These are phyloP conservation scores for Aspergillus sclerotialis DNA, from an alignment of 2,329 filamentous ascomycete genomes.

Conservation along the genomic window DNA sequence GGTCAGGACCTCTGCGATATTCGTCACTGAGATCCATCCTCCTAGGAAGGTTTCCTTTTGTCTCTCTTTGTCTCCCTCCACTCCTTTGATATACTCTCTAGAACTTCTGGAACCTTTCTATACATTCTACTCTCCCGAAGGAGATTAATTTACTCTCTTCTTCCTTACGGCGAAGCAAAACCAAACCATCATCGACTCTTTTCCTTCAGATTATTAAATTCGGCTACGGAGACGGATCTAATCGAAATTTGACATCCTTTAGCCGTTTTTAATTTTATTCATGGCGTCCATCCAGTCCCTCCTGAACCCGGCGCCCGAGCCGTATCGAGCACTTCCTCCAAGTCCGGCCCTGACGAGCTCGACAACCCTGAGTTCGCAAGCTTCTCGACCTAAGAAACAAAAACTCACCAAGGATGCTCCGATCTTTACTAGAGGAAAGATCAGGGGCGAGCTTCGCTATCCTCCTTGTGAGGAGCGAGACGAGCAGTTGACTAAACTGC, in stretches of 20 bases:
- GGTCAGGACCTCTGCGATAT: conserved; percentile 2
- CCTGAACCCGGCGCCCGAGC: conserved; percentile 54
- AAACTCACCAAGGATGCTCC: conserved; percentile 61
- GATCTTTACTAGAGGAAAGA: conserved; percentile 54
- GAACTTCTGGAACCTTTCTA: conserved; percentile 22
- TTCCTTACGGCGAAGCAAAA: no score
- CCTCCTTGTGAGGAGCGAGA: conserved; percentile 64
- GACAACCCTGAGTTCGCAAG: conserved; percentile 25
- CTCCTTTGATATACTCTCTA: conserved; percentile 8
- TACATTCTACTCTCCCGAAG: conserved; percentile 8
- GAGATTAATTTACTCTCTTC: conserved; percentile 6
- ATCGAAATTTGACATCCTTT: conserved; percentile 4
- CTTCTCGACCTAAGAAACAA: conserved; percentile 32
- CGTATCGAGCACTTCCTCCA: conserved; percentile 18
- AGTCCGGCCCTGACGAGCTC: conserved; percentile 37
- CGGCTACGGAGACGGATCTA: conserved; percentile 1
- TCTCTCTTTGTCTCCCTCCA: conserved; percentile 6
- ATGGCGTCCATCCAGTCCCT: conserved; percentile 62
- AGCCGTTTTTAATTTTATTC: conserved; percentile 6
- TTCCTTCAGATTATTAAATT: conserved; percentile 3
- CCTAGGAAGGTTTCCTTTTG: conserved; percentile 9
- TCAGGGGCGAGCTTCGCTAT: conserved; percentile 64
- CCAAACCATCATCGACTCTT: conserved; percentile 6
- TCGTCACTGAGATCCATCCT: conserved; percentile 5
- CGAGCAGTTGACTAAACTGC: conserved; percentile 48